Evolutionary conservation across 345 rosid genomes (phyloP).

Genomic region (Lepidium africanum): DNA sequence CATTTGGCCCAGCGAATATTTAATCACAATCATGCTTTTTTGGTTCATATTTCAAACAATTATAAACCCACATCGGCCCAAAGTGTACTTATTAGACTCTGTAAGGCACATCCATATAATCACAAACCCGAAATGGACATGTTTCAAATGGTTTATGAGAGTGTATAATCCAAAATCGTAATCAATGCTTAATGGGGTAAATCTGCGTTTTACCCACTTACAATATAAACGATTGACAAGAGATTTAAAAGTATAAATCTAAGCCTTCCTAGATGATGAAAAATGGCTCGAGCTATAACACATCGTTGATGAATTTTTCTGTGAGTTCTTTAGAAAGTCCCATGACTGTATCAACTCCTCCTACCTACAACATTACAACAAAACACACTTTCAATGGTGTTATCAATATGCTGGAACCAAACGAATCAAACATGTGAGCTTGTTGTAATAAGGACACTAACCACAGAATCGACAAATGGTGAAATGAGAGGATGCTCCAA

Average conservation of each 20-base stretch:
- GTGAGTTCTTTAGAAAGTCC: slow-evolving; percentile 87
- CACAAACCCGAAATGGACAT: background rate
- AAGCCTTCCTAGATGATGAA: background rate
- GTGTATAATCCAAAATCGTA: background rate
- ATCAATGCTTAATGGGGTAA: background rate
- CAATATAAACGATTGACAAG: background rate
- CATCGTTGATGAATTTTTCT: slow-evolving; percentile 56
- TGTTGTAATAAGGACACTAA: slow-evolving; percentile 8
- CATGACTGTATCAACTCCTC: slow-evolving; percentile 74
- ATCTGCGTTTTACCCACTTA: background rate
- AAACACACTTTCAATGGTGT: slow-evolving; percentile 45
- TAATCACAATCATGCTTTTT: background rate
- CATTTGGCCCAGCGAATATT: background rate
- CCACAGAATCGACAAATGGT: slow-evolving; percentile 83
- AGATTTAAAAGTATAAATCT: background rate
- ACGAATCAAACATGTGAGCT: background rate
- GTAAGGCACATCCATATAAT: background rate
- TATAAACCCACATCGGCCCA: background rate
- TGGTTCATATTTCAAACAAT: background rate
- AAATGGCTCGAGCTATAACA: slow-evolving; percentile 11
- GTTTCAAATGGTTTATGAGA: too few species aligned
- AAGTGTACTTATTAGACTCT: background rate
- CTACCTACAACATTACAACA: slow-evolving; percentile 46
- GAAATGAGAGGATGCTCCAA: slow-evolving; percentile 78
- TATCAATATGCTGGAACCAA: slow-evolving; percentile 2